Evolutionary conservation across 306 rosid genomes (phyloP).

Genomic region (Lotus japonicus): DNA sequence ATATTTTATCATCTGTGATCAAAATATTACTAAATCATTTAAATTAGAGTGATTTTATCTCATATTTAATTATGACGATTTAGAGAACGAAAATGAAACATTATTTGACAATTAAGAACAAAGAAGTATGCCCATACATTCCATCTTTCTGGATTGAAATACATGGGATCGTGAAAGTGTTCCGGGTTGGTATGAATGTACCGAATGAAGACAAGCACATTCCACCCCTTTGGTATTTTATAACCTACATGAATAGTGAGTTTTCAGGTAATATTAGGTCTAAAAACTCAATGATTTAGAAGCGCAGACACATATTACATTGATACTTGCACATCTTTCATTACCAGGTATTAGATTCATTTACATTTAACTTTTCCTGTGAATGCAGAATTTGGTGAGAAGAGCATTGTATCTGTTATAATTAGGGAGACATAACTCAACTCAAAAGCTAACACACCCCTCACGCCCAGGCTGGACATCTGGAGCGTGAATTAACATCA

Average conservation of each 20-base stretch:
- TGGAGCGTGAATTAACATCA: too few species aligned
- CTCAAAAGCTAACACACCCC: too few species aligned
- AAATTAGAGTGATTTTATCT: too few species aligned
- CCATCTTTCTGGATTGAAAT: conserved; percentile 30
- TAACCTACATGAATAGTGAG: conserved; percentile 19
- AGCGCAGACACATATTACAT: background rate
- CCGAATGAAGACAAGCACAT: conserved; percentile 3
- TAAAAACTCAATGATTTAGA: background rate
- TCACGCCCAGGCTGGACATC: too few species aligned
- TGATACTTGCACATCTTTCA: background rate
- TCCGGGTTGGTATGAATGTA: conserved; percentile 11
- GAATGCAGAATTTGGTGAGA: too few species aligned
- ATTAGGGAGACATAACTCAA: too few species aligned
- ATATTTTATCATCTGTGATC: too few species aligned
- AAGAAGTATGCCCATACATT: background rate
- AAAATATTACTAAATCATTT: too few species aligned
- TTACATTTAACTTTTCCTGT: too few species aligned
- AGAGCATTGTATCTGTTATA: too few species aligned
- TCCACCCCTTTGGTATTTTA: conserved; percentile 27
- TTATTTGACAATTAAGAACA: background rate
- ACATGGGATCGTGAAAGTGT: conserved; percentile 20
- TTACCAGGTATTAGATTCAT: too few species aligned
- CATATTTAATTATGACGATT: too few species aligned
- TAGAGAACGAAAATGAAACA: background rate
- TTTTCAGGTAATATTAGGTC: background rate